Evolutionary conservation across 2,329 filamentous ascomycete genomes (phyloP).

Genomic region (Stemphylium vesicarium): DNA sequence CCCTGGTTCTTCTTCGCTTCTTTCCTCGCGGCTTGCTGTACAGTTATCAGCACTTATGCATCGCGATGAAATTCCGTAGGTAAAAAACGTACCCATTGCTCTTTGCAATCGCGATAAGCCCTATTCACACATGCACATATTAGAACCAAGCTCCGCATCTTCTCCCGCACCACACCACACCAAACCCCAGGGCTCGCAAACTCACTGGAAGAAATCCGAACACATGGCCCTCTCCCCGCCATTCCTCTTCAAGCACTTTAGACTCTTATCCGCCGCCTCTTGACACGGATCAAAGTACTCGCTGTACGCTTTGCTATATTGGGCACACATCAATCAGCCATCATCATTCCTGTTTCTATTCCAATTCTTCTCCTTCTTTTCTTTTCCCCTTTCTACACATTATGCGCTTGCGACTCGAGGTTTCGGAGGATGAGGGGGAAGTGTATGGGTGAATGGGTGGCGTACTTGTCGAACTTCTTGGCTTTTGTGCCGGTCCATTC

Average conservation of each 20-base stretch:
- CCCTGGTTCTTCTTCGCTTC: constrained; percentile 29
- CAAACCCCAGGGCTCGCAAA: neutral
- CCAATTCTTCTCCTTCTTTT: neutral
- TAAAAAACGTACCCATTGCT: constrained; percentile 85
- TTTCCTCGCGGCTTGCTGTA: constrained; percentile 30
- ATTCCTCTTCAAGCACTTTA: constrained; percentile 88
- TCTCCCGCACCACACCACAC: too few relatives aligned
- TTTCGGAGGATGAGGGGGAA: too few relatives aligned
- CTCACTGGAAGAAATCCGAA: constrained; percentile 89
- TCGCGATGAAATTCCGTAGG: too few relatives aligned
- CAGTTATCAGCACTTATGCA: constrained; percentile 4
- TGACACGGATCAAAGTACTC: constrained; percentile 96
- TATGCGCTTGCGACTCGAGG: too few relatives aligned
- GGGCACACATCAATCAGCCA: constrained; percentile 11
- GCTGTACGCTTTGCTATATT: constrained; percentile 78
- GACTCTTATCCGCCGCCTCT: constrained; percentile 83
- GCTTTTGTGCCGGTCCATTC: constrained; percentile 41
- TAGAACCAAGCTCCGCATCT: neutral
- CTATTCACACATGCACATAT: constrained; percentile 55
- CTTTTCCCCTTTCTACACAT: too few relatives aligned
- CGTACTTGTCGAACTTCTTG: constrained; percentile 50
- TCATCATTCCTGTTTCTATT: too few relatives aligned
- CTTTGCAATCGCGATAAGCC: constrained; percentile 93
- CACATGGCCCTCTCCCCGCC: constrained; percentile 88
- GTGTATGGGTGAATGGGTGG: neutral